Evolutionary conservation across 345 rosid species (phyloP).

Genomic region (Iberis pinnata): DNA sequence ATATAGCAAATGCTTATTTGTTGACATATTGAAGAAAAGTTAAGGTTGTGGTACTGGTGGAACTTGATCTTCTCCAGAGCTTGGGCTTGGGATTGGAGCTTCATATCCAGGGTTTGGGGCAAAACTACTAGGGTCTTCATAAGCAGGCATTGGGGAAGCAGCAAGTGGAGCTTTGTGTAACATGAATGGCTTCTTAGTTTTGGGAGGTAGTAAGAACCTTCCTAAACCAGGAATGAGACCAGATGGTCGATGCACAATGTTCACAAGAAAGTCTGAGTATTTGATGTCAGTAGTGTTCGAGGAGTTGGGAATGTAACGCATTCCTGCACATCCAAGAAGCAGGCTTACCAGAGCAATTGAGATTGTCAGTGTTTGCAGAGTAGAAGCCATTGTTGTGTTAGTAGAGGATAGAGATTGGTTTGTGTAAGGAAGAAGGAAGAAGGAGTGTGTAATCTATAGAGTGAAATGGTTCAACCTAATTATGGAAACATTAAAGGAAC

Average conservation of each 20-base stretch:
- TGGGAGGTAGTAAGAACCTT: constrained; percentile 41
- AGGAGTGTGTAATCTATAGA: not conserved
- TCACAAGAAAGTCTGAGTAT: constrained; percentile 39
- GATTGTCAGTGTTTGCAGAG: not conserved
- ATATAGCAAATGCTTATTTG: constrained; percentile 8
- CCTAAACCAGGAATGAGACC: constrained; percentile 52
- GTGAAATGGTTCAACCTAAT: constrained; percentile 18
- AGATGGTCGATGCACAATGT: constrained; percentile 26
- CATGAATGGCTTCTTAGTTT: constrained; percentile 9
- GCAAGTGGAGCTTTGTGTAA: constrained; percentile 10
- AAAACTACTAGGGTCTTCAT: constrained; percentile 32
- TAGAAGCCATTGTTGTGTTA: constrained; percentile 6
- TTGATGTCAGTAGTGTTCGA: constrained; percentile 32
- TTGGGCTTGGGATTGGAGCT: constrained; percentile 37
- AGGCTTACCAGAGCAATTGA: constrained; percentile 11
- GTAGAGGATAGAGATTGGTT: constrained; percentile 5
- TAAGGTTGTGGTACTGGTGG: constrained; percentile 38
- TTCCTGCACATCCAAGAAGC: constrained; percentile 31
- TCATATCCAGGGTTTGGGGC: constrained; percentile 50
- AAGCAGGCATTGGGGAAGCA: constrained; percentile 5
- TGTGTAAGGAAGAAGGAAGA: constrained; percentile 7
- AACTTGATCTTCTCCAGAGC: constrained; percentile 24
- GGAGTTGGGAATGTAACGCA: constrained; percentile 27
- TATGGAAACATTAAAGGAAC: constrained; percentile 19
- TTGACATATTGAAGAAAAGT: constrained; percentile 9